Conservation (phyloP, 2,329 filamentous ascomycete species). For the Rutstroemia sp. region DNA sequence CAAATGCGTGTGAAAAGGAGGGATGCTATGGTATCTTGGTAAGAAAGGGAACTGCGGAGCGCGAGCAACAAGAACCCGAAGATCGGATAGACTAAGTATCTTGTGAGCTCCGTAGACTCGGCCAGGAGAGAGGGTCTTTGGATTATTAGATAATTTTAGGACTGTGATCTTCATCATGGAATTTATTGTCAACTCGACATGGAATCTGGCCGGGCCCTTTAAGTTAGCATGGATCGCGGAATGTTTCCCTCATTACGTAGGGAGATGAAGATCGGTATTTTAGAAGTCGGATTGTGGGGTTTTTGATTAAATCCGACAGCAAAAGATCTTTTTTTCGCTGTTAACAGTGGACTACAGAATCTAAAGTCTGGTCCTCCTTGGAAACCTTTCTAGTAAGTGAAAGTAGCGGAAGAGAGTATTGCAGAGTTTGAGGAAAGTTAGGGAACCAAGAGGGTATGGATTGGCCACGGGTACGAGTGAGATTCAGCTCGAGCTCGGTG, state of each 20-base stretch:
- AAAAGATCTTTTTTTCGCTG: background rate
- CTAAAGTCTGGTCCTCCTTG: background rate
- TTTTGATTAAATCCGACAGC: background rate
- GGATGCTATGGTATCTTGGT: no score
- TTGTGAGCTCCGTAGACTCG: background rate
- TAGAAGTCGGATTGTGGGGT: background rate
- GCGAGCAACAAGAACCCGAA: no score
- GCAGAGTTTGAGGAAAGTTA: background rate
- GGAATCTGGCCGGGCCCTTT: background rate
- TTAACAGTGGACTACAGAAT: background rate
- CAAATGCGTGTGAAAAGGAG: no score
- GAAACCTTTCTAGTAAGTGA: background rate
- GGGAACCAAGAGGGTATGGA: background rate
- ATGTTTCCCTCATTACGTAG: background rate
- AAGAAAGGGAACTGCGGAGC: no score
- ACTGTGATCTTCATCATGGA: background rate
- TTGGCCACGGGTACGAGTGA: background rate
- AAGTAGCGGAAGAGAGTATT: background rate
- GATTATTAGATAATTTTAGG: background rate
- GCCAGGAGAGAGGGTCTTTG: background rate
- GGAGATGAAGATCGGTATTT: background rate
- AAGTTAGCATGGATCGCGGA: background rate
- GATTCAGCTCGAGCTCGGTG: background rate
- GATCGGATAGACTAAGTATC: background rate
- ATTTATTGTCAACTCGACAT: background rate